Percentiles rank a stretch among this genome's conserved stretches.
phyloP scores from a whole-genome alignment of 2,329 filamentous ascomycete genomes.

The Dothideomycetes sp. region DNA sequence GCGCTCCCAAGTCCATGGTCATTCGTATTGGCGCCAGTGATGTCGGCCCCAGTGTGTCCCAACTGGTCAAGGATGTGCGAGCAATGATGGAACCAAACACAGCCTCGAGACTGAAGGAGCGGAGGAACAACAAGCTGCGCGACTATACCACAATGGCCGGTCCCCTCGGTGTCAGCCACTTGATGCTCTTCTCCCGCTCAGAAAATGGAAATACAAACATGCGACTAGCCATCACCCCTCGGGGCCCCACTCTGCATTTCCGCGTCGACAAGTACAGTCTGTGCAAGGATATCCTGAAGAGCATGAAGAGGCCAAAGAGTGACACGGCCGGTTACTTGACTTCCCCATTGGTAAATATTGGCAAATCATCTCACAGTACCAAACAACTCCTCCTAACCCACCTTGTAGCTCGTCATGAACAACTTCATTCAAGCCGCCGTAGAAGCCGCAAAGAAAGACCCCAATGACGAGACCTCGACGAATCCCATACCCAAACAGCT shows the following conservation, averaged over 20 bases:
- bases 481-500: constrained; percentile 71
- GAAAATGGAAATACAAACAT: constrained; percentile 86
- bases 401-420: constrained; percentile 96
- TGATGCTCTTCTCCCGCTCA: constrained; percentile 86
- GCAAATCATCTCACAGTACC: neutral
- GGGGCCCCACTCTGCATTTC: constrained; percentile 89
- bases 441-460: constrained; percentile 40
- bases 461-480: constrained; percentile 9
- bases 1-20: constrained; percentile 90
- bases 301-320: constrained; percentile 71
- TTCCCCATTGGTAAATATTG: constrained; percentile 63
- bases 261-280: constrained; percentile 90
- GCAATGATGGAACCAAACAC: constrained; percentile 94
- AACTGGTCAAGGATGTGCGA: constrained; percentile 83
- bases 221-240: constrained; percentile 73
- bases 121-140: constrained; percentile 73
- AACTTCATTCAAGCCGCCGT: constrained; percentile 57
- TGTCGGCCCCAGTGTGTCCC: constrained; percentile 81
- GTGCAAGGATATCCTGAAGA: constrained; percentile 77
- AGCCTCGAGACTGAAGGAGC: constrained; percentile 77
- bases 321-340: constrained; percentile 72
- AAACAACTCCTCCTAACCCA: neutral
- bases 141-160: constrained; percentile 96
- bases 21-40: constrained; percentile 93
- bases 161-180: constrained; percentile 81